Evolutionary conservation across 192 early-diverging fungal genomes (phyloP).

Genomic region (Dispira parvispora): DNA sequence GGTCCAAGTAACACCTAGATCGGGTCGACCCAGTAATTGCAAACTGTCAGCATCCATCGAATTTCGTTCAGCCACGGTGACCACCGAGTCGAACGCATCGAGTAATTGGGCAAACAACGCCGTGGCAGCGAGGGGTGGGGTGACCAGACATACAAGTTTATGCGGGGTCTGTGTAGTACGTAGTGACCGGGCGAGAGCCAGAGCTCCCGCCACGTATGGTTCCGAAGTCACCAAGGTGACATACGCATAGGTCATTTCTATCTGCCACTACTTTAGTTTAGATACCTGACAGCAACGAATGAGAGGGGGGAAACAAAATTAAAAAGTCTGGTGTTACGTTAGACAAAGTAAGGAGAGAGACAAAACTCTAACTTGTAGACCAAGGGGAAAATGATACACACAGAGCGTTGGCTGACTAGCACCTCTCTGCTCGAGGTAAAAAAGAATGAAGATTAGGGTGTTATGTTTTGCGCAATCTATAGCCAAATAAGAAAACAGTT

Average conservation of each 20-base stretch:
- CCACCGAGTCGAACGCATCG: conserved; percentile 48
- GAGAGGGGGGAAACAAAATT: no score
- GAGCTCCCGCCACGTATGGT: conserved; percentile 66
- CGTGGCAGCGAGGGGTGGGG: conserved; percentile 34
- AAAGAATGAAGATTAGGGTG: no score
- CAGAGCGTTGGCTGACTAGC: no score
- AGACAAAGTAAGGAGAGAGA: no score
- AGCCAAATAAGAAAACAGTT: no score
- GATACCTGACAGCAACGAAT: no score
- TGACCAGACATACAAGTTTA: conserved; percentile 50
- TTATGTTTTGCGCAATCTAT: no score
- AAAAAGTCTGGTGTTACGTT: no score
- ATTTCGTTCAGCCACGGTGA: conserved; percentile 15
- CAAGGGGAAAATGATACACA: no score
- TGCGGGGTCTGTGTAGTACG: conserved; percentile 40
- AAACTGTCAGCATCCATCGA: conserved; percentile 25
- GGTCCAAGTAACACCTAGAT: conserved; percentile 77
- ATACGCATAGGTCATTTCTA: conserved; percentile 39
- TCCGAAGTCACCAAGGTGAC: conserved; percentile 80
- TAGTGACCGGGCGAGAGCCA: conserved; percentile 62
- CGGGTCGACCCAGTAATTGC: conserved; percentile 67
- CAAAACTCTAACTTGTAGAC: no score
- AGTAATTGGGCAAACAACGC: conserved; percentile 31
- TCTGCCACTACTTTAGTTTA: no score
- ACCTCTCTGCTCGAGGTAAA: no score